Percentiles rank a stretch among this genome's conserved stretches.
Conservation (phyloP, 106 monocot species). For the Dendrobium huoshanense region DNA sequence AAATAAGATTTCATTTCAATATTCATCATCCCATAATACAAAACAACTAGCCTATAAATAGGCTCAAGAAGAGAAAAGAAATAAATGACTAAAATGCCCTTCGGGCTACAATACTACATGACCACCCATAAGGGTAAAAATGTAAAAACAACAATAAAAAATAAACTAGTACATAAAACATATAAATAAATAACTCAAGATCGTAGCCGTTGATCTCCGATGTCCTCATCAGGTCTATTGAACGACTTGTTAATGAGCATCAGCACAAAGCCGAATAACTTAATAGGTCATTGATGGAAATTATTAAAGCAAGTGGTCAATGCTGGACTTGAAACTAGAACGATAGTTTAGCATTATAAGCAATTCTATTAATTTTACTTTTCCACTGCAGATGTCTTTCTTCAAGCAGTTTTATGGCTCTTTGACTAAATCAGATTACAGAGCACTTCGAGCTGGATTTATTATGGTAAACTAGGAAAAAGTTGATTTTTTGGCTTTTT, state of each 20-base stretch:
- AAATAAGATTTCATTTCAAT: too few relatives aligned
- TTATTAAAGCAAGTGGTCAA: background rate
- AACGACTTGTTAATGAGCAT: background rate
- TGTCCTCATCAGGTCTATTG: background rate
- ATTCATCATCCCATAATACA: too few relatives aligned
- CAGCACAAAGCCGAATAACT: background rate
- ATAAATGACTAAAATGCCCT: too few relatives aligned
- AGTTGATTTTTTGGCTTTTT: background rate
- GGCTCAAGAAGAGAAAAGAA: too few relatives aligned
- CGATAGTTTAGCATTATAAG: background rate
- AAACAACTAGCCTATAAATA: too few relatives aligned
- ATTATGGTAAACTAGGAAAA: conserved; percentile 23
- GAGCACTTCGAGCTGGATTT: conserved; percentile 48
- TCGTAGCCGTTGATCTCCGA: background rate
- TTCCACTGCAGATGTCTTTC: conserved; percentile 40
- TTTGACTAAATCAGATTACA: conserved; percentile 52
- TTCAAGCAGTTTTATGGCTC: conserved; percentile 58
- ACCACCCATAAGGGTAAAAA: too few relatives aligned
- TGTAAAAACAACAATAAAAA: too few relatives aligned
- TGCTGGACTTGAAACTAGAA: background rate
- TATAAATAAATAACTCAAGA: too few relatives aligned
- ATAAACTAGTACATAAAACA: too few relatives aligned
- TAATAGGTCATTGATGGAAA: background rate
- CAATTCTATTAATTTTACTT: conserved; percentile 3
- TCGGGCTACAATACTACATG: too few relatives aligned